A percentile compares a stretch with the other conserved stretches of the same genome.
Conservation (phyloP, 2,329 filamentous ascomycete genomes). For the Trichoderma asperellum region DNA sequence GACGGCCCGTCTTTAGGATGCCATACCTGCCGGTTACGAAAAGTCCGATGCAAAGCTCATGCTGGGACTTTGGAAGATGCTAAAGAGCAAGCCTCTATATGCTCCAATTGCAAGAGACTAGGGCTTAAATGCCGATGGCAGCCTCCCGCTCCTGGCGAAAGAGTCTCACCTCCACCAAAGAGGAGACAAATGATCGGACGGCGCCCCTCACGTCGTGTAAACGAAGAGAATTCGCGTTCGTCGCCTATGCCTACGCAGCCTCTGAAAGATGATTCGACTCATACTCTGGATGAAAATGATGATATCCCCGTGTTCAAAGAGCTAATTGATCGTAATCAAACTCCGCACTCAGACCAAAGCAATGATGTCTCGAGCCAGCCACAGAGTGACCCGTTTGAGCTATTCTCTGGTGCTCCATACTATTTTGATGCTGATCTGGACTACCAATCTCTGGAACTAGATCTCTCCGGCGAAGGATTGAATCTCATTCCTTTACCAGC, state of each 20-base stretch:
- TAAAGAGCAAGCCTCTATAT: not conserved
- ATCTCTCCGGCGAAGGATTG: not conserved
- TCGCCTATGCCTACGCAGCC: not conserved
- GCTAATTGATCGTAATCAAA: not conserved
- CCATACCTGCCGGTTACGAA: not conserved
- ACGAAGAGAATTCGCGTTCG: not conserved
- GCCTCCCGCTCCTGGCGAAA: not conserved
- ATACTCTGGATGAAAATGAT: not conserved
- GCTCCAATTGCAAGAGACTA: not conserved
- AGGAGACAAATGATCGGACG: not conserved
- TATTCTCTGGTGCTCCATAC: not conserved
- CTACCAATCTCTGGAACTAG: not conserved
- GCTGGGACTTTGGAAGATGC: not conserved
- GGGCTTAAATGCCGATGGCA: not conserved
- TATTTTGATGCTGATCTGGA: not conserved
- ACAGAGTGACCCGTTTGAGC: not conserved
- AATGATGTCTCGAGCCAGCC: not conserved
- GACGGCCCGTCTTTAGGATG: not conserved
- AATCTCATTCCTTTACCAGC: not conserved
- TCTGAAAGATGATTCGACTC: not conserved
- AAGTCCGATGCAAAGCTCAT: not conserved
- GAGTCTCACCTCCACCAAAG: not conserved
- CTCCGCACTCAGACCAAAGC: not conserved
- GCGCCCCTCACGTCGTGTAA: not conserved
- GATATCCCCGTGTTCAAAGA: fast-evolving